A percentile compares a stretch with the other conserved stretches of the same genome.
Evolutionary conservation across 345 rosid genomes (phyloP).

Genomic region (Brassica juncea): DNA sequence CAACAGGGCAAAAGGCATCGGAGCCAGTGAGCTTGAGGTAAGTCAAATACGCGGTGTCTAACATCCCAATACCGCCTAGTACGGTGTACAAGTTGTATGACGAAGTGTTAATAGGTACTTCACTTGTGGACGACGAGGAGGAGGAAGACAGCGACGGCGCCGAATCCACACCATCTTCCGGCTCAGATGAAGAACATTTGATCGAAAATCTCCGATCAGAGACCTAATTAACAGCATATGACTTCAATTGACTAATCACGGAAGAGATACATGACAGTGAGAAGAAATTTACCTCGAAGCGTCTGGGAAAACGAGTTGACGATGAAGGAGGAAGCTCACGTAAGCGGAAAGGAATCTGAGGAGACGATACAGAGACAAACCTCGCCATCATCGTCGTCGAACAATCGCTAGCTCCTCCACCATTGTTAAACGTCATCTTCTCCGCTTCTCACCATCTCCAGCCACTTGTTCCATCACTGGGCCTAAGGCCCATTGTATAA

Average conservation of each 20-base stretch:
- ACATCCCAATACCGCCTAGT: conserved; percentile 70
- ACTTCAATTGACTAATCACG: conserved; percentile 25
- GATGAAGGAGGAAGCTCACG: conserved; percentile 35
- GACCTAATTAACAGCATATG: conserved; percentile 24
- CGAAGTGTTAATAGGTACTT: conserved; percentile 39
- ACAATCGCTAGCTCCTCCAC: neutral
- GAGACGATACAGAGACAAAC: conserved; percentile 47
- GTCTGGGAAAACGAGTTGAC: conserved; percentile 12
- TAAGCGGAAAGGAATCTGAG: conserved; percentile 27
- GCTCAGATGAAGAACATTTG: conserved; percentile 55
- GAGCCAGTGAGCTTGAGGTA: conserved; percentile 76
- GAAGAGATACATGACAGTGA: neutral
- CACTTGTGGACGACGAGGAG: conserved; percentile 41
- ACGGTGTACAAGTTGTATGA: conserved; percentile 62
- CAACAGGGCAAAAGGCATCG: conserved; percentile 74
- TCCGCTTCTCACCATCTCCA: neutral
- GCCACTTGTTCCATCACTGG: conserved; percentile 7
- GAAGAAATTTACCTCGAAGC: conserved; percentile 41
- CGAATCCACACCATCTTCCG: conserved; percentile 47
- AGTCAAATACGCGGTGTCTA: conserved; percentile 85
- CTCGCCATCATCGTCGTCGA: conserved; percentile 51
- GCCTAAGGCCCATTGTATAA: conserved; percentile 16
- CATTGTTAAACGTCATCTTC: conserved; percentile 3
- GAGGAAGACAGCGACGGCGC: conserved; percentile 37
- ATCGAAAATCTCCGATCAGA: conserved; percentile 41